Evolutionary conservation across 2,329 filamentous ascomycete genomes (phyloP), one percentile per base, ranked within the genome.

Genomic region (Aspergillus amoenus): DNA sequence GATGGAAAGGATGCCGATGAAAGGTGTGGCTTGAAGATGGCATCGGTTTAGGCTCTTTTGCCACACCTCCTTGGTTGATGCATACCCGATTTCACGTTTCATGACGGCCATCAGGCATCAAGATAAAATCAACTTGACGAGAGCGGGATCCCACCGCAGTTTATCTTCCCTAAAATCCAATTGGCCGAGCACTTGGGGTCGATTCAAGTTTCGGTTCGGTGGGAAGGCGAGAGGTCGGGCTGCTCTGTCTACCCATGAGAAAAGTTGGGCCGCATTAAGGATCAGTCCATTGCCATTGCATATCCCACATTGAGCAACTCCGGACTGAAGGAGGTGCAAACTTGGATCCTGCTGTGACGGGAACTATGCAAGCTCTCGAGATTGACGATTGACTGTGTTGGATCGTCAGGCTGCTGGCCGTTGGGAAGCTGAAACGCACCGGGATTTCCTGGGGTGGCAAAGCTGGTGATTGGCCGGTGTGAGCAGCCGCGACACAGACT

Each of bases 401-500:
- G 30, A 22, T 37, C 34, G 34, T 22, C 39, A 43, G 27, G 27
- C 9, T 30, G 27, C 27, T 30, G 27, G 51, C 51, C 42, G 51
- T 53, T 53, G 41, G 51, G 39, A 34, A 46, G 30, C 51, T 54
- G 51, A 18, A 34, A 41, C 15, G 39, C 39, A 30, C n/a, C n/a
- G 34, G 34, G 15, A 15, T 37, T 37, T n/a, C n/a, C 21, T 48
- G 45, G 45, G 18, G 51, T 54, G 51, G 51, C 51, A 41, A 54
- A 27, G 43, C 32, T 44, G 21, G 8, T 47, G 22, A 54, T 54
- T 54, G 51, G 51, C 51, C 41, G 51, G 51, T 46, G 43, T 32
- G 43, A 47, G 21, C 21, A 27, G 51, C 51, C 51, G 43, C 43
- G 34, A 54, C 34, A 54, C 51, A 54, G 21, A 41, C 43, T 41